These are phyloP conservation scores for Rhizophagus clarus DNA, from an alignment of 192 early-diverging fungal genomes.

Conservation along the genomic window DNA sequence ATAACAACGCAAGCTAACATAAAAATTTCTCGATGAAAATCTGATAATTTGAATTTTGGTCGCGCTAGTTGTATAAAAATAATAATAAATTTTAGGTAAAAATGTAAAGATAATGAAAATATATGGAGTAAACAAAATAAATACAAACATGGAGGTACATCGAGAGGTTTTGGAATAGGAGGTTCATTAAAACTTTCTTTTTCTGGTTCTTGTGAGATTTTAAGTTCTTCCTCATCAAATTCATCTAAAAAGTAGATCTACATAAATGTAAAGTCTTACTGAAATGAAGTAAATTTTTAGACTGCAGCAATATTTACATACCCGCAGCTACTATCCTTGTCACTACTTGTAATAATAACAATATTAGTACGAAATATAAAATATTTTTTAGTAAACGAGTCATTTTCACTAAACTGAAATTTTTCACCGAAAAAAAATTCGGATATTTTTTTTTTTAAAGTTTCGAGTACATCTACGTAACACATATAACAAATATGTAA, in stretches of 20 bases:
- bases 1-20: neutral
- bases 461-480: no score
- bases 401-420: neutral
- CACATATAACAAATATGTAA: no score
- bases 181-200: neutral
- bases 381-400: neutral
- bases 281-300: neutral
- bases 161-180: neutral
- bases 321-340: neutral
- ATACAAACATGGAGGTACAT: neutral
- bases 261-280: neutral
- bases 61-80: neutral
- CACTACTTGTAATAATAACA: neutral
- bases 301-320: neutral
- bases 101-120: neutral
- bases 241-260: slow-evolving; percentile 4
- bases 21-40: neutral
- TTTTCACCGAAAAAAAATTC: no score
- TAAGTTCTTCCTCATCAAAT: neutral
- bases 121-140: neutral
- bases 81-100: neutral
- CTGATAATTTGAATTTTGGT: neutral
- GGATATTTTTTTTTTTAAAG: no score
- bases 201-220: neutral
- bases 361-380: neutral